Evolutionary conservation across 2,329 filamentous ascomycete species (phyloP), one percentile per base, ranked within the genome.

Genomic region (Magnaporthiopsis rhizophila): DNA sequence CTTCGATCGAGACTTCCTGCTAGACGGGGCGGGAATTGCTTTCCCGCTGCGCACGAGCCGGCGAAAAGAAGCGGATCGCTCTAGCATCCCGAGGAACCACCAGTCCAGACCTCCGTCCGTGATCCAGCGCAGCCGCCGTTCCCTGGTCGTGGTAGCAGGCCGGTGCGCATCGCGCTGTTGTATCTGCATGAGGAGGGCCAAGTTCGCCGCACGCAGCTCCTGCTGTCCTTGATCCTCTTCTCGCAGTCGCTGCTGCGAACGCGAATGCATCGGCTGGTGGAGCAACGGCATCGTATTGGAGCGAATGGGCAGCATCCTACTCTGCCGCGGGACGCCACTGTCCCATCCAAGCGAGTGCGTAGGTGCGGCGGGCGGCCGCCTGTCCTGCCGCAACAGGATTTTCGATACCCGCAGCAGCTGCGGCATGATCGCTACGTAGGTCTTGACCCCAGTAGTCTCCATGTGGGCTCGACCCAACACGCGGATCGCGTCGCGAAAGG

Each of bases 41-140:
- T 56, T 58, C 1, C 61, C 61, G 11, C 38, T 56, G 24, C 53
- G 45, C n/a, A 62, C 28, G 34, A 62, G 61, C 28, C 61, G 38
- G 45, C 61, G 61, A 50, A 62, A 62, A 2, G 61, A 62, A 8
- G 61, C 38, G 21, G 38, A 56, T 28, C 34, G 30, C 26, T 57
- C 38, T 8, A 62, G 45, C 61, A 62, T 62, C 13, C 61, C 61
- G 26, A 56, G 38, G n/a, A 62, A 62, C 61, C 61, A 62, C 38
- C 38, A 56, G 50, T 62, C 50, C 38, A 62, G 21, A 18, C 38
- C 21, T 9, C 28, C 34, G 38, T 34, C 61, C 12, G 61, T 30
- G 11, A 62, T 26, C 61, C 61, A 62, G 3, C 45, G 61, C 45
- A 62, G 53, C 26, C 61, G 45, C 12, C 61, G 61, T 21, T 62